phyloP scores from a whole-genome alignment of 1,284 basidiomycete species.

The Mycena sp. region DNA sequence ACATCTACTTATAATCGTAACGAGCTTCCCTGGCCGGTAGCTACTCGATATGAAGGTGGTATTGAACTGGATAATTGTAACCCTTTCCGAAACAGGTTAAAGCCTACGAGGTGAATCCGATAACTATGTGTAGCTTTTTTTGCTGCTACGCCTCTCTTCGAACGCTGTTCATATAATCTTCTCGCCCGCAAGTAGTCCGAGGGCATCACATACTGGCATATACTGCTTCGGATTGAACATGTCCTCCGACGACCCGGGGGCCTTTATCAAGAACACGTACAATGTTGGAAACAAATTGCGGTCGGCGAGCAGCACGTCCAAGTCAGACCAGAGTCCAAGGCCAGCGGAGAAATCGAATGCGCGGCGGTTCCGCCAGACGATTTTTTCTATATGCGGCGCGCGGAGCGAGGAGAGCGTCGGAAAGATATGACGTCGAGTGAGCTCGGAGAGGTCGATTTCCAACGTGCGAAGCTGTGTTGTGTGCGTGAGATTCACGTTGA shows the following conservation, averaged over 20 bases:
- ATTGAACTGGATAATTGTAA: too few species aligned
- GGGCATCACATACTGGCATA: slow-evolving; percentile 18
- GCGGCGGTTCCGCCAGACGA: slow-evolving; percentile 20
- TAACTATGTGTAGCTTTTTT: too few species aligned
- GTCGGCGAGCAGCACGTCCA: slow-evolving; percentile 19
- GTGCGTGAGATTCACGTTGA: slow-evolving; percentile 4
- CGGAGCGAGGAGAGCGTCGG: slow-evolving; percentile 4
- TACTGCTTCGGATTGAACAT: slow-evolving; percentile 10
- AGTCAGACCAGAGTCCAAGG: neutral
- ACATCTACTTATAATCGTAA: too few species aligned
- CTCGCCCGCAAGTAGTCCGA: slow-evolving; percentile 11
- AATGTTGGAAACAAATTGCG: slow-evolving; percentile 1
- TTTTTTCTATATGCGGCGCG: slow-evolving; percentile 6
- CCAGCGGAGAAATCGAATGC: slow-evolving; percentile 8
- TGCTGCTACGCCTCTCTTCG: too few species aligned
- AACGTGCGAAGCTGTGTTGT: slow-evolving; percentile 16
- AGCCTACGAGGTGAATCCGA: too few species aligned
- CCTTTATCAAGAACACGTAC: neutral
- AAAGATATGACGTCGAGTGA: slow-evolving; percentile 12
- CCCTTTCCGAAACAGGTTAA: too few species aligned
- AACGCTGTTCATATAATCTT: too few species aligned
- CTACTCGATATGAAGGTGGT: too few species aligned
- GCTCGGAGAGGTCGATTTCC: slow-evolving; percentile 18
- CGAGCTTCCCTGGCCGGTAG: too few species aligned
- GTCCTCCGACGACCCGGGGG: neutral